Evolutionary conservation across 768 basidiomycete genomes (phyloP).

Genomic region (Chiua virens): DNA sequence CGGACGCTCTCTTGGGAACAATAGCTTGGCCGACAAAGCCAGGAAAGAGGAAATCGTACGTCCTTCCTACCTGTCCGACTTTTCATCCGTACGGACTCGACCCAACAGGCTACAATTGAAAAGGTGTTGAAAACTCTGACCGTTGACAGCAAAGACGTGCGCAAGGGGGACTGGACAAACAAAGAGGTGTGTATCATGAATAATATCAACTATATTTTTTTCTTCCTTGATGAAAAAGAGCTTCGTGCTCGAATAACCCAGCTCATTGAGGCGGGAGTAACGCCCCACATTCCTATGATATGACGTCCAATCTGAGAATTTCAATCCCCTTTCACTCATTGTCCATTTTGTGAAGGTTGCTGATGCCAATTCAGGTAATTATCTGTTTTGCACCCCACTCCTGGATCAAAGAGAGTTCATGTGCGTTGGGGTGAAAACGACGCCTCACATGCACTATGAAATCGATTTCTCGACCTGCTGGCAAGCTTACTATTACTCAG

Average conservation of each 20-base stretch:
- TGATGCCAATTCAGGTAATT: conserved; percentile 25
- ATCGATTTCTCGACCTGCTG: neutral
- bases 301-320: conserved; percentile 45
- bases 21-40: conserved; percentile 87
- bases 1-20: conserved; percentile 69
- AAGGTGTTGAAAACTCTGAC: conserved; percentile 79
- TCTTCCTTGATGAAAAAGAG: conserved; percentile 71
- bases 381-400: neutral
- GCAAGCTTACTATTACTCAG: neutral
- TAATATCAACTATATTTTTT: conserved; percentile 2
- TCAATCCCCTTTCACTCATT: conserved; percentile 1
- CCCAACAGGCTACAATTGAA: conserved; percentile 71
- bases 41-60: conserved; percentile 93
- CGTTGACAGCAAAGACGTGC: conserved; percentile 83
- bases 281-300: conserved; percentile 79
- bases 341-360: neutral
- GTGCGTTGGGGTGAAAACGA: conserved; percentile 85
- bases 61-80: conserved; percentile 1
- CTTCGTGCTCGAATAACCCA: conserved; percentile 83
- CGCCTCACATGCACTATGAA: conserved; percentile 53
- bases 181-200: conserved; percentile 75
- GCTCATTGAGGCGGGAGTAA: conserved; percentile 96
- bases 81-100: conserved; percentile 13
- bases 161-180: conserved; percentile 92
- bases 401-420: conserved; percentile 61